These are phyloP conservation scores for Linanthus parryae DNA, from an alignment of 148 eudicot species.

Conservation along the genomic window DNA sequence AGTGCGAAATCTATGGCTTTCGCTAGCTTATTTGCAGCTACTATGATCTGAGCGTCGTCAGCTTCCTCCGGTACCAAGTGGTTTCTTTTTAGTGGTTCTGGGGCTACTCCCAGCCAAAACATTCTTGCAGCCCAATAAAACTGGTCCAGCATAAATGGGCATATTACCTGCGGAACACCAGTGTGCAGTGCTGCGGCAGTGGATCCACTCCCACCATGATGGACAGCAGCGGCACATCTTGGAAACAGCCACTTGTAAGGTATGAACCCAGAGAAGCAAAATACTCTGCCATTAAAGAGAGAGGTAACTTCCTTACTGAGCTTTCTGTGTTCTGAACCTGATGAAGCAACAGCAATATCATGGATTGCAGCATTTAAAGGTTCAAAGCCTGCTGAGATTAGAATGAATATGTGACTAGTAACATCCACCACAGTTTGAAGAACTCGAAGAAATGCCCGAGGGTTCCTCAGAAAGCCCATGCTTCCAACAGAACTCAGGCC, in stretches of 20 bases:
- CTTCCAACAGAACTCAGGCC: slow-evolving; percentile 81
- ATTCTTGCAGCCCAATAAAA: slow-evolving; percentile 98
- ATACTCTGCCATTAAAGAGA: slow-evolving; percentile 52
- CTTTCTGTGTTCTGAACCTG: slow-evolving; percentile 26
- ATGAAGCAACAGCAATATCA: slow-evolving; percentile 31
- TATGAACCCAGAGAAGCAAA: slow-evolving; percentile 79
- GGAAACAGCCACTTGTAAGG: slow-evolving; percentile 89
- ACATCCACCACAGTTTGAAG: slow-evolving; percentile 41
- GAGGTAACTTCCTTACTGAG: slow-evolving; percentile 32
- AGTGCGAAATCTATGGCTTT: slow-evolving; percentile 50
- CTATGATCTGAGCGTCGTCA: slow-evolving; percentile 34
- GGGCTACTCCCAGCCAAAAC: slow-evolving; percentile 95
- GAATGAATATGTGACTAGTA: slow-evolving; percentile 49
- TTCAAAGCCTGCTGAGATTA: slow-evolving; percentile 74
- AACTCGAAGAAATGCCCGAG: slow-evolving; percentile 51
- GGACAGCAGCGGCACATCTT: slow-evolving; percentile 73
- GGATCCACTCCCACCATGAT: slow-evolving; percentile 99
- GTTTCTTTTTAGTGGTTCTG: slow-evolving; percentile 58
- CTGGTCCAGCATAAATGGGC: slow-evolving; percentile 91
- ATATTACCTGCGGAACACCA: slow-evolving; percentile 82
- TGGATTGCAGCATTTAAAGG: slow-evolving; percentile 54
- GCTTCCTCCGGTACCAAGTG: slow-evolving; percentile 52
- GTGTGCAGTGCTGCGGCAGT: slow-evolving; percentile 89
- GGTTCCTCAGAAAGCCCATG: slow-evolving; percentile 80
- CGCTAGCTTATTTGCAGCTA: slow-evolving; percentile 48